Percentiles rank a stretch among this genome's conserved stretches.
Evolutionary conservation across 2,329 filamentous ascomycete genomes (phyloP).

Genomic region (Amesomyces nigricolor): DNA sequence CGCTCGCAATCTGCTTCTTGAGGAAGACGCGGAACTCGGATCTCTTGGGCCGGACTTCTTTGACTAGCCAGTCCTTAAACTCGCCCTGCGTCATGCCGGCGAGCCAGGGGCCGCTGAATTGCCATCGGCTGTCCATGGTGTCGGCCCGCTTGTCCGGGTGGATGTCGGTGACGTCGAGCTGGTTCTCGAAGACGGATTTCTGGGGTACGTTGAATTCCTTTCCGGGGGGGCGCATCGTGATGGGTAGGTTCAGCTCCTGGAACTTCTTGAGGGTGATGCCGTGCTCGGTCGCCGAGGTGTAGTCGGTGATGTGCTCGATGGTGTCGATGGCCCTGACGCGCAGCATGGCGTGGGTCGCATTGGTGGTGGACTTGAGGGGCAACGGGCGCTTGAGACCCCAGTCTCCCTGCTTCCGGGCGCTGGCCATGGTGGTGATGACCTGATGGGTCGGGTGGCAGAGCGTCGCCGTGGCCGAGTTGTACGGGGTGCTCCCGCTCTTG

Average conservation of each 20-base stretch:
- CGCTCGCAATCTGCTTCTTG: slow-evolving; percentile 42
- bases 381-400: slow-evolving; percentile 89
- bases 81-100: slow-evolving; percentile 56
- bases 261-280: slow-evolving; percentile 77
- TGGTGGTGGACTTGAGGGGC: slow-evolving; percentile 67
- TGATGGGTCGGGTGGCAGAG: slow-evolving; percentile 74
- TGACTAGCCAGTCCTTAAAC: slow-evolving; percentile 52
- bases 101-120: slow-evolving; percentile 61
- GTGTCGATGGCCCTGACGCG: slow-evolving; percentile 76
- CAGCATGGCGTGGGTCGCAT: slow-evolving; percentile 67
- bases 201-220: slow-evolving; percentile 24
- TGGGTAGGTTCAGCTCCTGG: slow-evolving; percentile 70
- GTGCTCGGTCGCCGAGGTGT: slow-evolving; percentile 75
- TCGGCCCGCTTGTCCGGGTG: slow-evolving; percentile 31
- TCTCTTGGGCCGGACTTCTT: slow-evolving; percentile 48
- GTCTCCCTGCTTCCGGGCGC: slow-evolving; percentile 71
- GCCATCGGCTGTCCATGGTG: slow-evolving; percentile 52
- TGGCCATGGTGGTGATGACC: slow-evolving; percentile 69
- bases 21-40: slow-evolving; percentile 51
- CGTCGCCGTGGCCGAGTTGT: slow-evolving; percentile 64
- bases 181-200: slow-evolving; percentile 56
- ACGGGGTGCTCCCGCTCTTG: slow-evolving; percentile 42
- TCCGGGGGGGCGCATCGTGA: slow-evolving; percentile 47
- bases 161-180: slow-evolving; percentile 48
- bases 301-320: slow-evolving; percentile 84